Base-by-base conservation (phyloP, 768 basidiomycete genomes). In the Ramaria rubella region DNA sequence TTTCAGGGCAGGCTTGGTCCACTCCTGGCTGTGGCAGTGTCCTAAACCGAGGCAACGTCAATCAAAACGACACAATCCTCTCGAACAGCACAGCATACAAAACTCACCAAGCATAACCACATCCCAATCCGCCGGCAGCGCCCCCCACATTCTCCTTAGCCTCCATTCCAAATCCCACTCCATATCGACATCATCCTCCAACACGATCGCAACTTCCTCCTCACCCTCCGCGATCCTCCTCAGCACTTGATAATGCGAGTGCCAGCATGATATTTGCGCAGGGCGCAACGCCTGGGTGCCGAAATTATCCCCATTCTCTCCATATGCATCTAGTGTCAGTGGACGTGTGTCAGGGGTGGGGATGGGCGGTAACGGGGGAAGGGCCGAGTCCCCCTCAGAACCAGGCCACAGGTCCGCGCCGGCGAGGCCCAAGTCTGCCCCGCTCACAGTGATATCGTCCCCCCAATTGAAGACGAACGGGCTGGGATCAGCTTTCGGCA, bases 171-270 rank as follows among this genome's bases (percentile, higher is more conserved):
- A 45, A 23, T 56, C 55, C 55, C 55, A 56, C 31, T 56, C 55
- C 55, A 56, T 56, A 29, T 56, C 55, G 12, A 56, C 48, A 14
- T 56, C 55, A 23, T 56, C 55, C 46, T 56, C 55, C 14, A 56
- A 56, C 7, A 56, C 27, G 30, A 56, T 56, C 6, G 44, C 55
- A 17, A 48, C 46, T 14, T 43, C 42, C n/a, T 55, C 54, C 11
- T 43, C 4, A 14, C 54, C 54, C n/a, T 55, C 54, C 3, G 54
- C 54, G 17, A 55, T 55, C 17, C 29, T 46, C 8, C 54, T 19
- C 2, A 55, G 43, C 34, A 55, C 17, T 6, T 31, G 54, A 19
- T 55, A 55, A 31, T 55, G 54, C n/a, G 54, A 55, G n/a, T 55
- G 40, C 54, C 54, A 55, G 26, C 54, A 55, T 9, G 54, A 29